Conservation (phyloP, 73 alveolate species). For the Loxodes magnus region DNA sequence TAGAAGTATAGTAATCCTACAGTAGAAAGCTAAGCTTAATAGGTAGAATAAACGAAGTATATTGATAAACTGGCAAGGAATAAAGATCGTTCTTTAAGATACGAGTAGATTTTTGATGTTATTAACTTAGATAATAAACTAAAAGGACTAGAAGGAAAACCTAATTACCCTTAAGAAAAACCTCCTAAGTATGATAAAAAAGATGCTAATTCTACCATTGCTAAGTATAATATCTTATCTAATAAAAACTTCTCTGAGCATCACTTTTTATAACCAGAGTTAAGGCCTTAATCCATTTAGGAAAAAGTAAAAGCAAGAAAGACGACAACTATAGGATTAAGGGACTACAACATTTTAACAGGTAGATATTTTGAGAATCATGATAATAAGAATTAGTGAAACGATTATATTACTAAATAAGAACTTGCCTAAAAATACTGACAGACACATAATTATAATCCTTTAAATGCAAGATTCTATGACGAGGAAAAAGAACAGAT, state of each 20-base stretch:
- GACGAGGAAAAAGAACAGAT: conserved; percentile 72
- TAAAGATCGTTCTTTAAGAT: conserved; percentile 72
- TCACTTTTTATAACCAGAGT: conserved; percentile 74
- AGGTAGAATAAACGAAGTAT: conserved; percentile 46
- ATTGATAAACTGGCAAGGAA: conserved; percentile 52
- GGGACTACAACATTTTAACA: conserved; percentile 77
- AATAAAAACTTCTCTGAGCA: conserved; percentile 55
- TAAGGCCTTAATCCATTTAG: conserved; percentile 48
- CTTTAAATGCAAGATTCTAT: conserved; percentile 50
- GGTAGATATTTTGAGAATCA: conserved; percentile 55
- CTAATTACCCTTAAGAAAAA: conserved; percentile 74
- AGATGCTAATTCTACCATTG: conserved; percentile 25
- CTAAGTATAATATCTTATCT: conserved; percentile 59
- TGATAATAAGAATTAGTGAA: conserved; percentile 62
- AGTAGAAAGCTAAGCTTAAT: conserved; percentile 28
- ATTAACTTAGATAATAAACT: conserved; percentile 71
- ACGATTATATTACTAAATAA: conserved; percentile 50
- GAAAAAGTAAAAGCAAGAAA: conserved; percentile 20
- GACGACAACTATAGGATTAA: conserved; percentile 36
- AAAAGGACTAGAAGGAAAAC: conserved; percentile 80
- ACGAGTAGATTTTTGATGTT: conserved; percentile 77
- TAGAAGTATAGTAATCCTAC: conserved; percentile 39
- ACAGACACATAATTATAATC: conserved; percentile 76
- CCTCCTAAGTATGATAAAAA: conserved; percentile 37
- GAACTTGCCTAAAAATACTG: conserved; percentile 83